phyloP scores from a whole-genome alignment of 176 grass and related monocot species.

The Oryza glaberrima region DNA sequence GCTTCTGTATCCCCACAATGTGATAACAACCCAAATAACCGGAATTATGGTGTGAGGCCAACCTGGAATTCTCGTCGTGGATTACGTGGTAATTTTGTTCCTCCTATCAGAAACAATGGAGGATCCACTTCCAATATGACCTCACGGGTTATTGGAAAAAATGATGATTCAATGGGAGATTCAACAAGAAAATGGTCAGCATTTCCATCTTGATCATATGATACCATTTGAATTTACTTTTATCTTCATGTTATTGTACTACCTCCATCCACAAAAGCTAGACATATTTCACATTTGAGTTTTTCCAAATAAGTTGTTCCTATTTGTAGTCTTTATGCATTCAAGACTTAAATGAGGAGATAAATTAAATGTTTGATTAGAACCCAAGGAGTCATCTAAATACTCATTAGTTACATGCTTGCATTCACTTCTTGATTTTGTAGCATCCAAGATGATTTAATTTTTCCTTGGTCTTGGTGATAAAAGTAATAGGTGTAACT shows the following conservation, averaged over 20 bases:
- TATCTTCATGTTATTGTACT: conserved; percentile 11
- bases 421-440: no score
- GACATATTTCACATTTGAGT: no score
- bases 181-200: conserved; percentile 92
- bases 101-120: conserved; percentile 85
- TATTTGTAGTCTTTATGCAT: no score
- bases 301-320: no score
- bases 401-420: no score
- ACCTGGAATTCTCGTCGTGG: conserved; percentile 75
- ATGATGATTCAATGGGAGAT: conserved; percentile 87
- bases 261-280: no score
- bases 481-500: no score
- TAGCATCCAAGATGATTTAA: no score
- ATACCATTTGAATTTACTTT: conserved; percentile 31
- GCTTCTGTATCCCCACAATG: conserved; percentile 71
- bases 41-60: conserved; percentile 73
- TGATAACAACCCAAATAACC: conserved; percentile 60
- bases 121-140: conserved; percentile 55
- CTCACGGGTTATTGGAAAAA: conserved; percentile 70
- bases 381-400: no score
- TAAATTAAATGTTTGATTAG: no score
- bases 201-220: conserved; percentile 26
- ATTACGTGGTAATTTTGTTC: conserved; percentile 89
- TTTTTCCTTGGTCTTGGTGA: no score
- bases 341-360: no score